Conservation (phyloP, 352 stramenopile species). For the Phytophthora brassicae region DNA sequence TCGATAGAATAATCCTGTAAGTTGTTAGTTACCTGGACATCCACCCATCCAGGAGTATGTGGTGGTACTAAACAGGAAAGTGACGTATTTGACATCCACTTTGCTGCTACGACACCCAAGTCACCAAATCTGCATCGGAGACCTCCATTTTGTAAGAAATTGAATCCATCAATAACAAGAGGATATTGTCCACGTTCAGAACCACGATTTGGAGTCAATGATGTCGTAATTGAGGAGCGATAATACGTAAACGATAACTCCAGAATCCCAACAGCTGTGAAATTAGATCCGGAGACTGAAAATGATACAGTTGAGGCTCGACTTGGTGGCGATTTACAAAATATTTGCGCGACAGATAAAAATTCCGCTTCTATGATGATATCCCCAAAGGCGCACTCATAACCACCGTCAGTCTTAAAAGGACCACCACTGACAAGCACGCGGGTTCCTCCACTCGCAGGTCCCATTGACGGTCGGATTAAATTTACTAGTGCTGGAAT, state of each 20-base stretch:
- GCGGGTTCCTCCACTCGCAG: constrained; percentile 38
- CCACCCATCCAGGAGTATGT: constrained; percentile 33
- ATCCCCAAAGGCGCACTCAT: constrained; percentile 35
- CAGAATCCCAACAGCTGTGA: background rate
- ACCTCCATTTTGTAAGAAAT: constrained; percentile 36
- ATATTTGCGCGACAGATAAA: constrained; percentile 31
- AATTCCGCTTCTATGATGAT: constrained; percentile 17
- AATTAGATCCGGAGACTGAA: constrained; percentile 22
- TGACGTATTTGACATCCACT: constrained; percentile 36
- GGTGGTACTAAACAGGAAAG: constrained; percentile 36
- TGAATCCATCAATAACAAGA: constrained; percentile 32
- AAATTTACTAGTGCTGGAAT: constrained; percentile 18
- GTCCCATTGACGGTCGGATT: constrained; percentile 37
- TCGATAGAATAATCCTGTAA: constrained; percentile 50
- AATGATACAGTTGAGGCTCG: constrained; percentile 25
- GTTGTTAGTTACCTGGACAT: constrained; percentile 58
- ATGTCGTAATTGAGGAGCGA: constrained; percentile 10
- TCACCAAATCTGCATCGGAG: constrained; percentile 50
- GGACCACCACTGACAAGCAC: constrained; percentile 35
- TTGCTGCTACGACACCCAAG: constrained; percentile 26
- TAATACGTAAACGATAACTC: constrained; percentile 32
- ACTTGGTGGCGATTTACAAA: constrained; percentile 36
- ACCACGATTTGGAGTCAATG: constrained; percentile 24
- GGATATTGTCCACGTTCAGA: constrained; percentile 35
- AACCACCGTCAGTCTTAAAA: constrained; percentile 25